These are phyloP conservation scores for Candida pseudofarinosa DNA, from an alignment of 805 yeast genomes.

Conservation along the genomic window DNA sequence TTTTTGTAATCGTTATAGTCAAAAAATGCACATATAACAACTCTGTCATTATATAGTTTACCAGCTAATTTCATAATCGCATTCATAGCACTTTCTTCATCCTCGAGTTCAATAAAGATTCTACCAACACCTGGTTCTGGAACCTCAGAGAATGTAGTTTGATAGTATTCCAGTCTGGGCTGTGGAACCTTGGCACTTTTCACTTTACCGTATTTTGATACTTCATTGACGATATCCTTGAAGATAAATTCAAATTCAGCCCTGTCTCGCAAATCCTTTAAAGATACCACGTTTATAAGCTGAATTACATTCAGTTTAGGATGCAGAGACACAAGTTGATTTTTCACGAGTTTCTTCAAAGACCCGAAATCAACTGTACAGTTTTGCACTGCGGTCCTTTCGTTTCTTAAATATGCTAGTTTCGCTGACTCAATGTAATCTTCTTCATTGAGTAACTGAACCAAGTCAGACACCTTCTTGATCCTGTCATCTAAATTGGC, in stretches of 20 bases:
- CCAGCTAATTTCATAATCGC: conserved; percentile 67
- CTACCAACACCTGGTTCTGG: conserved; percentile 63
- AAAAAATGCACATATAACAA: conserved; percentile 60
- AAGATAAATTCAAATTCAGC: conserved; percentile 44
- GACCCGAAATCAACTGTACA: conserved; percentile 33
- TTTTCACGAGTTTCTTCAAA: conserved; percentile 33
- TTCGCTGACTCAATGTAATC: conserved; percentile 19
- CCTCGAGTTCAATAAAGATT: conserved; percentile 62
- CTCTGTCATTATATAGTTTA: conserved; percentile 60
- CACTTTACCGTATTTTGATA: conserved; percentile 49
- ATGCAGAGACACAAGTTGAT: conserved; percentile 32
- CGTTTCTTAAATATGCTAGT: conserved; percentile 30
- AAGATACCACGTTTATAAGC: conserved; percentile 60
- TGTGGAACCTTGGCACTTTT: conserved; percentile 56
- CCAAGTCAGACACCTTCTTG: conserved; percentile 7
- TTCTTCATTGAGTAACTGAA: conserved; percentile 12
- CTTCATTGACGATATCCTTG: conserved; percentile 49
- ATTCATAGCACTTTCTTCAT: conserved; percentile 44
- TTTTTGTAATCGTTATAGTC: conserved; percentile 56
- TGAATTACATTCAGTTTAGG: conserved; percentile 54
- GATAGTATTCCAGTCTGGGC: conserved; percentile 47
- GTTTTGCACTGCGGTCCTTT: conserved; percentile 32
- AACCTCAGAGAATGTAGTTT: conserved; percentile 34
- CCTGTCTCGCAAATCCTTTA: conserved; percentile 57
- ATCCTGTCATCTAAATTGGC: conserved; percentile 12